Conservation (phyloP, 768 basidiomycete species). For the Pleurotus djamor region DNA sequence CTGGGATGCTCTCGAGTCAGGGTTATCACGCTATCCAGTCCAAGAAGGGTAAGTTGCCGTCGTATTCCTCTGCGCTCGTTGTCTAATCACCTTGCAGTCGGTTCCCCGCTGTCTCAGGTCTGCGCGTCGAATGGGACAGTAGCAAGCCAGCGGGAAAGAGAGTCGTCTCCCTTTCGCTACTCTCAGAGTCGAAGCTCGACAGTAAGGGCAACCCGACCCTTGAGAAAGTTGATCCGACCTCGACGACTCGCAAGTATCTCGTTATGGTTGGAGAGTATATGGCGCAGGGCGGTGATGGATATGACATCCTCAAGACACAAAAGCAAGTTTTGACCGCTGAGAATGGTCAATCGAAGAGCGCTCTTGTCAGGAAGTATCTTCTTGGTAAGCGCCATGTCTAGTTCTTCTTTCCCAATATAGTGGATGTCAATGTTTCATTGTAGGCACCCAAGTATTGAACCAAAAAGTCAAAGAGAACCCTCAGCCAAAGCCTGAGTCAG, state of each 20-base stretch:
- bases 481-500: no score
- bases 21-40: slow-evolving; percentile 76
- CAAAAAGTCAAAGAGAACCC: slow-evolving; percentile 43
- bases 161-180: slow-evolving; percentile 68
- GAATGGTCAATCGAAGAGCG: slow-evolving; percentile 73
- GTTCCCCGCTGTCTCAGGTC: slow-evolving; percentile 84
- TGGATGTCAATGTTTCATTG: no score
- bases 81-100: slow-evolving; percentile 46
- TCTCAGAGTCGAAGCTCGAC: slow-evolving; percentile 31
- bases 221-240: slow-evolving; percentile 51
- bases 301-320: slow-evolving; percentile 60
- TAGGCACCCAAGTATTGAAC: slow-evolving; percentile 76
- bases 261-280: slow-evolving; percentile 86
- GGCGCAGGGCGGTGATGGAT: slow-evolving; percentile 85
- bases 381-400: slow-evolving; percentile 67
- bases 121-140: slow-evolving; percentile 87
- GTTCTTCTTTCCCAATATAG: no score
- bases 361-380: slow-evolving; percentile 79
- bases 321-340: slow-evolving; percentile 81
- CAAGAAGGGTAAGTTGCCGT: slow-evolving; percentile 73
- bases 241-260: slow-evolving; percentile 58
- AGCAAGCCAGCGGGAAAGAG: slow-evolving; percentile 66
- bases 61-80: neutral
- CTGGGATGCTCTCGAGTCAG: slow-evolving; percentile 77
- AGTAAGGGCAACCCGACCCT: slow-evolving; percentile 15